phyloP scores from a whole-genome alignment of 2,329 filamentous ascomycete species.

The Beauveria rudraprayagi region DNA sequence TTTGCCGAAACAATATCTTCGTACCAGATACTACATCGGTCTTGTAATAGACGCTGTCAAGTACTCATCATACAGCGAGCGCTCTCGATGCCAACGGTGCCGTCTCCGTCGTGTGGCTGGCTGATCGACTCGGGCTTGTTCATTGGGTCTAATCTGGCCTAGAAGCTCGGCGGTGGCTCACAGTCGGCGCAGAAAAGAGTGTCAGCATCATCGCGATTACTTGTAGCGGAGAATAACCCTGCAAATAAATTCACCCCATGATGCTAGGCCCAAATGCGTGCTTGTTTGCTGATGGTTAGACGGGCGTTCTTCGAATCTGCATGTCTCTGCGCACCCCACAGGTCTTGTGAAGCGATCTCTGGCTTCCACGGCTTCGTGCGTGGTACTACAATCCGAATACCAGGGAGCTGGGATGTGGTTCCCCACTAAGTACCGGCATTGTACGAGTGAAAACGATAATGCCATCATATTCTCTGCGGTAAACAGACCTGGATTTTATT shows the following conservation, averaged over 20 bases:
- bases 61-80: neutral
- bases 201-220: conserved; percentile 6
- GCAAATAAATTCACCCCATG: neutral
- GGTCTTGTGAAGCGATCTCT: neutral
- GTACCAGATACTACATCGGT: neutral
- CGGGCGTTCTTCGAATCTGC: neutral
- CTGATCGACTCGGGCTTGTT: neutral
- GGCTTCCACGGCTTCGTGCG: neutral
- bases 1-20: neutral
- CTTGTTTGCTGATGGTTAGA: neutral
- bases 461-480: neutral
- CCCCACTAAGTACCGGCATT: neutral
- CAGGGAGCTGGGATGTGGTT: neutral
- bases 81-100: neutral
- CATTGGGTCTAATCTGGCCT: neutral
- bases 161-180: neutral
- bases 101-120: neutral
- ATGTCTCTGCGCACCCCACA: neutral
- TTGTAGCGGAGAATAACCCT: neutral
- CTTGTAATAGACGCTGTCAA: neutral
- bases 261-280: neutral
- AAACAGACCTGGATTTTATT: neutral
- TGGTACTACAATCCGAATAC: neutral
- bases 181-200: neutral
- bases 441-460: neutral